Evolutionary conservation across 306 rosid species (phyloP), one percentile per base, ranked within the genome.

Genomic region (Mucuna pruriens): DNA sequence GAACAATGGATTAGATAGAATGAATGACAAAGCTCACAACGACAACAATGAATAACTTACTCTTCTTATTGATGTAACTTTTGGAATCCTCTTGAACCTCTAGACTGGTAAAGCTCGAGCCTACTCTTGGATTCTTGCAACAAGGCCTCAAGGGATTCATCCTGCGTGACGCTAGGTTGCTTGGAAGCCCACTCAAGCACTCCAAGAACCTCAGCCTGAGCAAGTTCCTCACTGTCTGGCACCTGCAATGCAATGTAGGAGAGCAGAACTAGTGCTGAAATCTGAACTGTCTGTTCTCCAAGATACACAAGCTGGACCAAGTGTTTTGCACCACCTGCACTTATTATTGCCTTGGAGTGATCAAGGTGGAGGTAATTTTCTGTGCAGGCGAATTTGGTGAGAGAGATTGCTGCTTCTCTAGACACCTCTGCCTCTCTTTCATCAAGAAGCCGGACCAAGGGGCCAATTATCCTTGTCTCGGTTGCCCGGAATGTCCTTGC

Each of bases 151-250:
- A 89, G 46, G n/a, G 75, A 4, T 60, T 89, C 91, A 26, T 89
- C 91, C 72, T 89, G 96, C 6, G 84, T 81, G 85, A 87, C 70
- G 74, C 19, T 61, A 11, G 96, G 79, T 77, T 89, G 97, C 83
- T 93, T 93, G 52, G 94, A 87, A 15, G 96, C 96, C 96, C 97
- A 89, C 74, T 89, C 94, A 10, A 93, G 89, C 76, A 88, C 89
- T 0, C 89, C 76, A 46, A 89, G 90, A 34, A 86, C 91, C 88
- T 91, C 91, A 3, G 89, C 92, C 80, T 64, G 77, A 8, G 97
- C 97, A 40, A 93, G 91, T 78, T 89, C 92, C 77, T 93, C 92
- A 10, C 94, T 93, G 52, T 93, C 97, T 15, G 97, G 97, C 65
- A 93, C 93, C 68, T 89, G 88, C 74, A 88, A 49, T 13, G 97